These are phyloP conservation scores for Pisolithus thermaeus DNA, from an alignment of 1,284 basidiomycete genomes.

Conservation along the genomic window DNA sequence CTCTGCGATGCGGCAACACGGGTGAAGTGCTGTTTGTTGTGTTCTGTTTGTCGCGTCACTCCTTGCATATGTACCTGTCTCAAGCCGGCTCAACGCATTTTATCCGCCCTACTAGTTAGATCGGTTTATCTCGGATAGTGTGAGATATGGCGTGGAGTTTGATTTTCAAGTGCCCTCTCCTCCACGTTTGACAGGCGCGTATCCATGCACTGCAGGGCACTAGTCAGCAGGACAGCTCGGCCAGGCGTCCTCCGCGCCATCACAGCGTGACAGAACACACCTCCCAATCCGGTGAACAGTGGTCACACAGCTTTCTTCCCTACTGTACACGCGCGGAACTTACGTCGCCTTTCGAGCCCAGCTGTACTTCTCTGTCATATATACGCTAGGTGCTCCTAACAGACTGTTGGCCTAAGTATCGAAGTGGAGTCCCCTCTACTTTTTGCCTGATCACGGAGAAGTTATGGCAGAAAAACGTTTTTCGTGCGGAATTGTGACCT, in stretches of 20 bases:
- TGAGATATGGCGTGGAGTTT: neutral
- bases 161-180: neutral
- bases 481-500: conserved; percentile 26
- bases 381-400: neutral
- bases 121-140: neutral
- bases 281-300: neutral
- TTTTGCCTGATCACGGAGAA: no score
- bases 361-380: neutral
- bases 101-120: neutral
- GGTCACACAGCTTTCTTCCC: neutral
- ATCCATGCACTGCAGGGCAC: neutral
- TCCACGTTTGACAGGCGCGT: neutral
- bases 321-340: neutral
- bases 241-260: neutral
- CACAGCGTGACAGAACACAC: neutral
- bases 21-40: conserved; percentile 29
- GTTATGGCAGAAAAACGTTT: conserved; percentile 5
- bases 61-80: no score
- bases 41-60: conserved; percentile 17
- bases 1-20: conserved; percentile 29
- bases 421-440: no score
- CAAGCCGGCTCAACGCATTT: no score
- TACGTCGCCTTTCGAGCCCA: no score
- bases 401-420: no score
- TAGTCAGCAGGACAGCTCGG: neutral